These are phyloP conservation scores for Wickerhamomyces strasburgensis DNA, from an alignment of 805 yeast genomes.

Conservation along the genomic window DNA sequence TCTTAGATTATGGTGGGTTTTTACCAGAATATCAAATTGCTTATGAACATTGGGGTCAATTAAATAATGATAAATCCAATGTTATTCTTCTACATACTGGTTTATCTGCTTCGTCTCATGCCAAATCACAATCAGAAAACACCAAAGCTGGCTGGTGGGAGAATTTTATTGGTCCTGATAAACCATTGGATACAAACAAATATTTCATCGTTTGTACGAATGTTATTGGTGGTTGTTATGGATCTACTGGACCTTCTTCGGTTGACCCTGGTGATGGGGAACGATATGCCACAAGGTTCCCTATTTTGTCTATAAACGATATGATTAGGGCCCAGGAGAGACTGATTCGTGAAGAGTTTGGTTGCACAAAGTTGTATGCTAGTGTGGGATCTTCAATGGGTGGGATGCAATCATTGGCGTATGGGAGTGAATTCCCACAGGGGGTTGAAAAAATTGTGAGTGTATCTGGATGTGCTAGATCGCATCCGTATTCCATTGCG, in stretches of 20 bases:
- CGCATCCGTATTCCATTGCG: constrained; percentile 92
- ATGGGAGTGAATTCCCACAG: constrained; percentile 77
- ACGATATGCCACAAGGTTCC: constrained; percentile 82
- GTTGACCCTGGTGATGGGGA: constrained; percentile 61
- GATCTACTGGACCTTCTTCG: constrained; percentile 90
- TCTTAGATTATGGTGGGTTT: constrained; percentile 77
- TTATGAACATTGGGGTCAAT: constrained; percentile 85
- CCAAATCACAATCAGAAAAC: constrained; percentile 71
- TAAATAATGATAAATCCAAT: constrained; percentile 60
- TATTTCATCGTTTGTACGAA: constrained; percentile 85
- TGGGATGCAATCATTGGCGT: constrained; percentile 96
- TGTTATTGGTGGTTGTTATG: constrained; percentile 92
- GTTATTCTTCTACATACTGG: constrained; percentile 86
- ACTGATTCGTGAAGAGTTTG: constrained; percentile 56
- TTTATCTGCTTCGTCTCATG: constrained; percentile 89
- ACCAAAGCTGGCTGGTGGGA: constrained; percentile 93
- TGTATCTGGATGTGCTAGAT: constrained; percentile 90
- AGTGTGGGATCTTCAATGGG: constrained; percentile 93
- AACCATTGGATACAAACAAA: constrained; percentile 71
- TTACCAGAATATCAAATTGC: constrained; percentile 78
- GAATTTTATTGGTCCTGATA: constrained; percentile 79
- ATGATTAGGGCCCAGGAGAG: constrained; percentile 88
- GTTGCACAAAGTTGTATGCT: constrained; percentile 63
- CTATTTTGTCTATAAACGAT: constrained; percentile 78
- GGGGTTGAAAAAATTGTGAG: constrained; percentile 67